These are phyloP conservation scores for Neurospora sp. DNA, from an alignment of 495 filamentous ascomycete species.

Conservation along the genomic window DNA sequence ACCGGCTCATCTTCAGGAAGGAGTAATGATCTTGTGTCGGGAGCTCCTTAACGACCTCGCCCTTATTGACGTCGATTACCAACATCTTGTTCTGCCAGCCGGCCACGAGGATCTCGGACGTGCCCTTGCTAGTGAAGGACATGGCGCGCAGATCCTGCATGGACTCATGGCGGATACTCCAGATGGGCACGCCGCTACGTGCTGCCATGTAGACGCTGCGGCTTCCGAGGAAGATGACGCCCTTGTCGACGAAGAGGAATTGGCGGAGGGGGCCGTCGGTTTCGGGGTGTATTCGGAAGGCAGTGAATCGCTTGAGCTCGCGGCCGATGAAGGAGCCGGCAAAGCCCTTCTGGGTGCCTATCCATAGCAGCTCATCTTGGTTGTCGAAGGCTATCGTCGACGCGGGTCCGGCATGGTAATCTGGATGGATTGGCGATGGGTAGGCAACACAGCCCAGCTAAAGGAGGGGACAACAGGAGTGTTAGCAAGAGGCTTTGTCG, in stretches of 20 bases:
- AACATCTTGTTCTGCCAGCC: slow-evolving; percentile 84
- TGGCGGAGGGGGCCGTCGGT: slow-evolving; percentile 66
- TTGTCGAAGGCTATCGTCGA: slow-evolving; percentile 79
- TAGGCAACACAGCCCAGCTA: slow-evolving; percentile 62
- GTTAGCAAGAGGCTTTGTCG: background rate
- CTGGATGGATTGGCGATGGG: slow-evolving; percentile 54
- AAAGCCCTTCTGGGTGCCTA: slow-evolving; percentile 71
- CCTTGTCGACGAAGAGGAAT: slow-evolving; percentile 76
- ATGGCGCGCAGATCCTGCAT: slow-evolving; percentile 85
- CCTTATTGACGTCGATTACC: slow-evolving; percentile 80
- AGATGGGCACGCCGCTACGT: slow-evolving; percentile 69
- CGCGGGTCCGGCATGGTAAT: slow-evolving; percentile 48
- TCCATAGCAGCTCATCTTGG: slow-evolving; percentile 81
- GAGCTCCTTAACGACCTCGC: slow-evolving; percentile 61
- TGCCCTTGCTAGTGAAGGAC: slow-evolving; percentile 81
- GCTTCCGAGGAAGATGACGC: slow-evolving; percentile 68
- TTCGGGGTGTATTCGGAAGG: slow-evolving; percentile 58
- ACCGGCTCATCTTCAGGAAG: slow-evolving; percentile 80
- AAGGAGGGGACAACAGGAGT: slow-evolving; percentile 9
- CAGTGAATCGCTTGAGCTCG: slow-evolving; percentile 62
- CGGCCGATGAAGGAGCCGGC: slow-evolving; percentile 76
- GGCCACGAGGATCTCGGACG: slow-evolving; percentile 72
- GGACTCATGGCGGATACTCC: slow-evolving; percentile 66
- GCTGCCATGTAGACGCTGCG: slow-evolving; percentile 77
- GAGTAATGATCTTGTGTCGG: slow-evolving; percentile 66